These are phyloP conservation scores for Elaeagnus macrophylla DNA, from an alignment of 306 rosid genomes.

Conservation along the genomic window DNA sequence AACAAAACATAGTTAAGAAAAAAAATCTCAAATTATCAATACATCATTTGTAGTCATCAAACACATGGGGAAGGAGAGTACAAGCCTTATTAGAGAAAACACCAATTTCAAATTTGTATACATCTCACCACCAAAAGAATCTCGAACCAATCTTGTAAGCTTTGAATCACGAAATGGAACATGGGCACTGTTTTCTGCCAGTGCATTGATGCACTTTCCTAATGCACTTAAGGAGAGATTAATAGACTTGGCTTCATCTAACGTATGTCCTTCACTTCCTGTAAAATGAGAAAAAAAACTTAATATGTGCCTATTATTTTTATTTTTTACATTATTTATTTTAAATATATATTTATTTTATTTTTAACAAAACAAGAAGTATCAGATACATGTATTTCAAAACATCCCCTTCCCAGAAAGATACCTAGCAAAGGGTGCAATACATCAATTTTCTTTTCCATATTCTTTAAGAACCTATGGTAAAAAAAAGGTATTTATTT, in stretches of 20 bases:
- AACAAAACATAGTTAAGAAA: too few relatives aligned
- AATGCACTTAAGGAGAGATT: conserved; percentile 92
- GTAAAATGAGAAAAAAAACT: conserved; percentile 25
- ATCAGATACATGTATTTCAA: too few relatives aligned
- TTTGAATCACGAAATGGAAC: conserved; percentile 98
- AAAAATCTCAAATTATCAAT: too few relatives aligned
- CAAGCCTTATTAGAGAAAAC: conserved; percentile 3
- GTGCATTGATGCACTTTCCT: conserved; percentile 92
- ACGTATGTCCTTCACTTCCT: conserved; percentile 98
- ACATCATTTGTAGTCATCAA: too few relatives aligned
- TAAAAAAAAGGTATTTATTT: too few relatives aligned
- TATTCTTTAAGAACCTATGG: background rate
- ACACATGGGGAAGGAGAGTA: background rate
- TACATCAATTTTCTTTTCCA: background rate
- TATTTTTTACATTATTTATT: too few relatives aligned
- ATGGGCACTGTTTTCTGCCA: conserved; percentile 90
- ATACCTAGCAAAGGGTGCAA: conserved; percentile 11
- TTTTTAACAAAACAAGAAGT: too few relatives aligned
- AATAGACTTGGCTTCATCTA: conserved; percentile 97
- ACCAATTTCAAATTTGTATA: conserved; percentile 9
- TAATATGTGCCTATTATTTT: background rate
- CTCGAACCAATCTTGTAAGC: conserved; percentile 88
- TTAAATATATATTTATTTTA: too few relatives aligned
- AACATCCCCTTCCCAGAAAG: background rate
- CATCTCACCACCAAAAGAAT: conserved; percentile 89